Evolutionary conservation across 2,329 filamentous ascomycete genomes (phyloP).

Genomic region (Penicillium paneum): DNA sequence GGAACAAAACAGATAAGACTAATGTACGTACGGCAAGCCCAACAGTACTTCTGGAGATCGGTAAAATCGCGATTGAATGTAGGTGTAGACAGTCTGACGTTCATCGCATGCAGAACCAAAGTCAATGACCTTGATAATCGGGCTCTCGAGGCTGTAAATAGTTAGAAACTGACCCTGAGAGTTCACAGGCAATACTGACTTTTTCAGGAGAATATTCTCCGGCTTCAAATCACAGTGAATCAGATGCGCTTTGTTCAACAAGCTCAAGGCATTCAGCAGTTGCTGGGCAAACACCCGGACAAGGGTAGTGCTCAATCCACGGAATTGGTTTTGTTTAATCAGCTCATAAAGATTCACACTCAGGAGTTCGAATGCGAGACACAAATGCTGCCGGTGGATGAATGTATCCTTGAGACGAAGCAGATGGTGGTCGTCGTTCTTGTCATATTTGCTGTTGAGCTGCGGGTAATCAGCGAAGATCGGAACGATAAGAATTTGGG

Average conservation of each 20-base stretch:
- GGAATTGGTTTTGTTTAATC: conserved; percentile 99
- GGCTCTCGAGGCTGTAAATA: conserved; percentile 73
- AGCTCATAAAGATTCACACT: conserved; percentile 98
- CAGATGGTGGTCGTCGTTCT: conserved; percentile 97
- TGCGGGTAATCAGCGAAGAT: conserved; percentile 40
- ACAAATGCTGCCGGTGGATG: conserved; percentile 95
- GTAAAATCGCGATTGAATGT: conserved; percentile 98
- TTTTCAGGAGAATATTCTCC: conserved; percentile 96
- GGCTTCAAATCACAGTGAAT: conserved; percentile 99
- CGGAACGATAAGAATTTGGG: not conserved
- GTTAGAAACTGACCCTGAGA: not conserved
- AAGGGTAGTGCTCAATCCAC: conserved; percentile 91
- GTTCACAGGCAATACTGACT: conserved; percentile 49
- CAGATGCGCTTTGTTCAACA: conserved; percentile 91
- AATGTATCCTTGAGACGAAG: conserved; percentile 95
- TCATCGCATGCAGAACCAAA: conserved; percentile 98
- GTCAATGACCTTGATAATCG: conserved; percentile 99
- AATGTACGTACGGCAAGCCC: conserved; percentile 67
- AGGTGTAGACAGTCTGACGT: conserved; percentile 96
- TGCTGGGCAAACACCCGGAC: conserved; percentile 98
- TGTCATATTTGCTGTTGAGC: conserved; percentile 98
- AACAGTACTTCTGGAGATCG: conserved; percentile 92
- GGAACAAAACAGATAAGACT: not conserved
- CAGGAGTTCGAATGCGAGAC: conserved; percentile 90
- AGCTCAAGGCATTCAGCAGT: conserved; percentile 82